Conservation (phyloP, 805 yeast species). For the Candida nonsorbophila region DNA sequence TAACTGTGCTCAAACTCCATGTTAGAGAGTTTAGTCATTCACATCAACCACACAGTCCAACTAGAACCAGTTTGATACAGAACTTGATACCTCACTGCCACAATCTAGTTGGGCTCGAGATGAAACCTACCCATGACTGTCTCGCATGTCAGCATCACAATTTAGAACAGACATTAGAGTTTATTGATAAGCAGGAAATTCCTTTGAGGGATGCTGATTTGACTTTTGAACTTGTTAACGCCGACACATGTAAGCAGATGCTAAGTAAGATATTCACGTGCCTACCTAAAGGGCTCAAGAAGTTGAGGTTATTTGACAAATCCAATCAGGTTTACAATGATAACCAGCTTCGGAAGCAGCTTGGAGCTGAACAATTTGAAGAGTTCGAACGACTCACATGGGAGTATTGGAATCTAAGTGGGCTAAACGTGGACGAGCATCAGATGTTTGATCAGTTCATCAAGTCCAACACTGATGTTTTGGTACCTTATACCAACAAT, state of each 20-base stretch:
- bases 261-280: constrained; percentile 5
- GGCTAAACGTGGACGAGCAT: too few species aligned
- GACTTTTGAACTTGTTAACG: constrained; percentile 10
- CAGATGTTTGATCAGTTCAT: too few species aligned
- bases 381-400: too few species aligned
- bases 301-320: constrained; percentile 12
- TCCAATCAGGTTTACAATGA: constrained; percentile 11
- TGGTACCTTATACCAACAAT: too few species aligned
- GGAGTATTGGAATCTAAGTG: too few species aligned
- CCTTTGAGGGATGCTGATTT: constrained; percentile 8
- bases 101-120: constrained; percentile 5
- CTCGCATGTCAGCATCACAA: constrained; percentile 13
- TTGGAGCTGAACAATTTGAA: constrained; percentile 1
- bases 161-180: constrained; percentile 7
- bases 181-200: too few species aligned
- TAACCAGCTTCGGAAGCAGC: constrained; percentile 8
- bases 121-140: constrained; percentile 16
- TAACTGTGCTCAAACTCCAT: constrained; percentile 11
- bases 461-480: too few species aligned
- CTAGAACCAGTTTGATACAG: constrained; percentile 8
- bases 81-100: constrained; percentile 7
- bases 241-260: constrained; percentile 4
- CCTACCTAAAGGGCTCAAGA: constrained; percentile 8
- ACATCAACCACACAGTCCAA: constrained; percentile 10
- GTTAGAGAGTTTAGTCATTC: constrained; percentile 18